Conservation (phyloP, 139 green algal genomes). For the Zygnema cylindricum region DNA sequence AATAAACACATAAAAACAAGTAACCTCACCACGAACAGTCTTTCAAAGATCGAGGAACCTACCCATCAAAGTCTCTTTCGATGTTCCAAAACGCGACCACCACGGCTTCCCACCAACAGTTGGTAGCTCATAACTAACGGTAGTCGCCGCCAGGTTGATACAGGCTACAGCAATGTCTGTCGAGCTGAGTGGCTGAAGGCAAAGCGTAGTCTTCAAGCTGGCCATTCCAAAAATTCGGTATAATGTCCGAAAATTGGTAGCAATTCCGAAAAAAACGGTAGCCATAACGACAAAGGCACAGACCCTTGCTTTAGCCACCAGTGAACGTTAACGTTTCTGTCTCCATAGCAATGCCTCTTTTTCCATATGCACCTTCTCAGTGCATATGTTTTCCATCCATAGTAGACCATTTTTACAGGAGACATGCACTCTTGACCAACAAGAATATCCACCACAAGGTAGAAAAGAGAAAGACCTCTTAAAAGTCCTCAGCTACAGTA, state of each 20-base stretch:
- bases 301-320: conserved; percentile 9
- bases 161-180: conserved; percentile 51
- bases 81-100: conserved; percentile 16
- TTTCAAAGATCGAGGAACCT: background rate
- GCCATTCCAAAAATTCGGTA: background rate
- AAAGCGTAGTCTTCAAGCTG: conserved; percentile 50
- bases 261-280: background rate
- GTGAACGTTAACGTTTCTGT: background rate
- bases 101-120: conserved; percentile 9
- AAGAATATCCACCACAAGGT: background rate
- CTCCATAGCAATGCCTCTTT: too few species aligned
- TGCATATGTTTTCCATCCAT: background rate
- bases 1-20: too few species aligned
- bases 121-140: conserved; percentile 20
- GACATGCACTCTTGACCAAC: background rate
- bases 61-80: conserved; percentile 25
- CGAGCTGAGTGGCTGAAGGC: conserved; percentile 39
- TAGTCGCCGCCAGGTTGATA: conserved; percentile 34
- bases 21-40: background rate
- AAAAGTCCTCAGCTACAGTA: background rate
- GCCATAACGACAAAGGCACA: background rate
- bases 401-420: background rate
- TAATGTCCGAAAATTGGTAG: too few species aligned
- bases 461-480: background rate
- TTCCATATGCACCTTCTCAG: background rate